Evolutionary conservation across 2,329 filamentous ascomycete genomes (phyloP), one percentile per base, ranked within the genome.

Genomic region (Aspergillus pseudoterreus): DNA sequence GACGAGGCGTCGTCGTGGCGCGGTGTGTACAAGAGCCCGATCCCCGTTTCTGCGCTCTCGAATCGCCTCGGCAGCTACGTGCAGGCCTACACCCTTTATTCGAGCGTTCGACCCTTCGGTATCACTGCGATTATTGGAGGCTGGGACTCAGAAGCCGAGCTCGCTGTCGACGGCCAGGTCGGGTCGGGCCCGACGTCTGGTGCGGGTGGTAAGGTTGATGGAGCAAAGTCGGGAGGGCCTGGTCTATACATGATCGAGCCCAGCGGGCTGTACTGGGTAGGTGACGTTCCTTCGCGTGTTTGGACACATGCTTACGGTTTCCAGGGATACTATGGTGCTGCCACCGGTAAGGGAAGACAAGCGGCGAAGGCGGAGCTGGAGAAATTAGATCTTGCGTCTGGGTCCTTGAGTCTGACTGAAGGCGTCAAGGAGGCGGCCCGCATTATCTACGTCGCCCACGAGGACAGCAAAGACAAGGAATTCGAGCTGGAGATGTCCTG

Each of bases 401-500:
- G 84, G 50, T 86, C 81, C 45, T 81, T 97, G 49, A 88, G 86
- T 56, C 78, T 99, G 53, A 79, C 87, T 67, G 86, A 97, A 68
- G 94, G 87, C 46, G 90, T 99, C 67, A 96, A 95, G 80, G 89
- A 97, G 79, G 94, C 94, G 32, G 94, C 94, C 51, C 81, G 91
- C 56, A 99, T 99, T 75, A 97, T 99, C 75, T 95, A 96, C 72
- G 84, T 96, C 54, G 92, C 92, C 45, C 94, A 99, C 71, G 94
- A 97, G 73, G 94, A 99, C 73, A 97, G 92, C 81, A 97, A 97
- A 79, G 94, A 97, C 77, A 99, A 99, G 81, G 94, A 97, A 60
- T 99, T 97, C 67, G 94, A 99, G 83, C 80, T 99, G 54, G 94
- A 99, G 79, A 95, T 99, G 91, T 95, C 90, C 53, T 99, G 94